Evolutionary conservation across 2,329 filamentous ascomycete genomes (phyloP).

Genomic region (Cryoendolithus antarcticus): DNA sequence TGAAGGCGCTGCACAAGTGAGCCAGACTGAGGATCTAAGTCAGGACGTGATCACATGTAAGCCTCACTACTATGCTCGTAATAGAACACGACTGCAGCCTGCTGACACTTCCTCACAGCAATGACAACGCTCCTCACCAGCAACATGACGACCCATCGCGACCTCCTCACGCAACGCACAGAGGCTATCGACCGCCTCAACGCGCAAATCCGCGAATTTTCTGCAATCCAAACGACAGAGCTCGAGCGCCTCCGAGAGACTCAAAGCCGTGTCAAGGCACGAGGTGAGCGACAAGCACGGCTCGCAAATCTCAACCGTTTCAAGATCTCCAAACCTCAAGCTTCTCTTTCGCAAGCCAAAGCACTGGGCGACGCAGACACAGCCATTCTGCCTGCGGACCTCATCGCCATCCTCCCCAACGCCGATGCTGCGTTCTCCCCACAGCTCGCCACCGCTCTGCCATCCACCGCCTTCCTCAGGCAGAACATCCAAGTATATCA

Average conservation of each 20-base stretch:
- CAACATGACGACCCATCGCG: conserved; percentile 65
- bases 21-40: conserved; percentile 56
- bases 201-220: conserved; percentile 65
- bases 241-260: conserved; percentile 61
- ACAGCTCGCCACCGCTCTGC: conserved; percentile 14
- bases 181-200: conserved; percentile 72
- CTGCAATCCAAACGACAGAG: conserved; percentile 64
- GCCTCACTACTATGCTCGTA: conserved; percentile 23
- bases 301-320: conserved; percentile 68
- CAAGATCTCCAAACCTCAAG: conserved; percentile 41
- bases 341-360: background rate
- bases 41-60: conserved; percentile 69
- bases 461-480: conserved; percentile 34
- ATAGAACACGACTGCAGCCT: background rate
- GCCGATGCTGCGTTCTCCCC: background rate
- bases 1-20: conserved; percentile 29
- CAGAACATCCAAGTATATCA: conserved; percentile 60
- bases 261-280: conserved; percentile 50
- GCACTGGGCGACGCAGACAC: conserved; percentile 1
- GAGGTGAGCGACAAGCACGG: conserved; percentile 54
- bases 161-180: conserved; percentile 74
- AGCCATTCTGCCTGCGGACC: conserved; percentile 2
- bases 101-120: conserved; percentile 38
- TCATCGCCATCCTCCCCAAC: conserved; percentile 1
- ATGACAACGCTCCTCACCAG: conserved; percentile 73